Evolutionary conservation across 2,329 filamentous ascomycete genomes (phyloP).

Genomic region (Neofusicoccum kwambonambiense): DNA sequence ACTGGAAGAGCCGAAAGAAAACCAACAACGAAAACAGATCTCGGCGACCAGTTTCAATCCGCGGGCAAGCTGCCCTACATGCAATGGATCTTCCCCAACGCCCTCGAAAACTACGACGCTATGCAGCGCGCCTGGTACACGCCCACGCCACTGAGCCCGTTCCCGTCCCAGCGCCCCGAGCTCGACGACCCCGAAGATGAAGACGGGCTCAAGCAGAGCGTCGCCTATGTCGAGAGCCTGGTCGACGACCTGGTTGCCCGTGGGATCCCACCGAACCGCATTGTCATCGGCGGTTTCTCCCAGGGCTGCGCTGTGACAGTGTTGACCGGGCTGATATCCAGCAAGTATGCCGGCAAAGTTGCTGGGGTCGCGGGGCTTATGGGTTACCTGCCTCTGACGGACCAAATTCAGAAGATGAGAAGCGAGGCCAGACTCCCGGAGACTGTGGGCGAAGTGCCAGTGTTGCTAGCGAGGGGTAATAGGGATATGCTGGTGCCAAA

Average conservation of each 20-base stretch:
- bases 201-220: constrained; percentile 41
- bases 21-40: constrained; percentile 27
- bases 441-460: constrained; percentile 35
- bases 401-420: constrained; percentile 40
- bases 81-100: constrained; percentile 53
- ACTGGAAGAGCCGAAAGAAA: background rate
- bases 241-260: constrained; percentile 43
- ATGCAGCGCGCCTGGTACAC: constrained; percentile 49
- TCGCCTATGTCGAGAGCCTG: constrained; percentile 42
- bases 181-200: constrained; percentile 49
- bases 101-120: constrained; percentile 47
- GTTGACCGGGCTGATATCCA: constrained; percentile 42
- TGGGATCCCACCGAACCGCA: constrained; percentile 42
- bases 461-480: constrained; percentile 49
- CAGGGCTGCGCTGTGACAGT: constrained; percentile 49
- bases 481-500: constrained; percentile 50
- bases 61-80: constrained; percentile 50
- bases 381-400: constrained; percentile 48
- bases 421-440: constrained; percentile 36
- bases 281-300: constrained; percentile 50
- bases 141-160: constrained; percentile 41
- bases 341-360: constrained; percentile 41
- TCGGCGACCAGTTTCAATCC: constrained; percentile 49
- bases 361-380: constrained; percentile 45
- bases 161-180: constrained; percentile 41